A percentile compares a stretch with the other conserved stretches of the same genome.
Evolutionary conservation across 192 early-diverging fungal species (phyloP).

Genomic region (Backusella tarrabulga): DNA sequence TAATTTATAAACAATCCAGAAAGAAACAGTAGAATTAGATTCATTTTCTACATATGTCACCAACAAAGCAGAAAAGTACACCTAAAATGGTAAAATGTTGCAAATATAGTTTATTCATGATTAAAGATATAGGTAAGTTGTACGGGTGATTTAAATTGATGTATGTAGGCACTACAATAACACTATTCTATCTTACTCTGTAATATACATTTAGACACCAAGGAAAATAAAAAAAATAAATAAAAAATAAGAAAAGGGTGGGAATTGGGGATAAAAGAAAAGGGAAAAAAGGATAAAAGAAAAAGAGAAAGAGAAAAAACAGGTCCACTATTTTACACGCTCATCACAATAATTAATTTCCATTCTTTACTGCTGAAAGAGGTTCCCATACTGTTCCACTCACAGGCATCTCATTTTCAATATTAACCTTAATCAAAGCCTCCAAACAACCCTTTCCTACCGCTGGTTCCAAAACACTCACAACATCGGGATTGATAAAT

Average conservation of each 20-base stretch:
- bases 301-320: background rate
- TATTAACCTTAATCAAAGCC: slow-evolving; percentile 48
- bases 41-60: background rate
- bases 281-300: background rate
- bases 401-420: slow-evolving; percentile 34
- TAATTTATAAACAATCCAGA: background rate
- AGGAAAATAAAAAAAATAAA: background rate
- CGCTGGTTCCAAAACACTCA: slow-evolving; percentile 51
- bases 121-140: background rate
- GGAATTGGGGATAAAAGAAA: background rate
- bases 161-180: background rate
- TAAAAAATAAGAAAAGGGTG: background rate
- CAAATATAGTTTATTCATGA: background rate
- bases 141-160: background rate
- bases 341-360: background rate
- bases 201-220: background rate
- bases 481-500: slow-evolving; percentile 61
- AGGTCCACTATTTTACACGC: background rate
- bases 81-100: background rate
- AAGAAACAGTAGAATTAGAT: background rate
- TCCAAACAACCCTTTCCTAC: slow-evolving; percentile 65
- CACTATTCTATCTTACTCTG: background rate
- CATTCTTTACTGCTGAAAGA: background rate
- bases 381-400: slow-evolving; percentile 50
- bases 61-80: background rate